Base-by-base conservation (phyloP, 1,284 basidiomycete genomes). In the Rhizoctonia solani region DNA sequence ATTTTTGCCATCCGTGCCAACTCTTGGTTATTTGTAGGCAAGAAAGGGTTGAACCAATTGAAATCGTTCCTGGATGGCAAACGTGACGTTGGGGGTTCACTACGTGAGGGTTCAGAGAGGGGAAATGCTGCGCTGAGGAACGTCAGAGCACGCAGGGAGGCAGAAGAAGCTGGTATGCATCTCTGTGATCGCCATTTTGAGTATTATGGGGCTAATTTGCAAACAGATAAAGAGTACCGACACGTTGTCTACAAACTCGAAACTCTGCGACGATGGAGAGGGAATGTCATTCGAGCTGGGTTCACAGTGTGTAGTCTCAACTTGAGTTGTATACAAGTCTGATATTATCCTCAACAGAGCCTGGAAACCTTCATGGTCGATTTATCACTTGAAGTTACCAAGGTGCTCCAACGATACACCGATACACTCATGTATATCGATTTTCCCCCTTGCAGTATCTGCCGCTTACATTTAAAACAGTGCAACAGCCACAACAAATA, bases 231-330 rank as follows among this genome's bases (percentile, higher is more conserved):
- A 75, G 93, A 95, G 69, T 99, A 98, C 73, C 85, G 96, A 32
- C 89, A 89, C 71, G 93, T 87, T 37, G 87, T 99, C 30, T 92
- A 98, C 77, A 93, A 94, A 85, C 80, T 96, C 25, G 96, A 99
- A 79, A 98, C 96, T 0, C 82, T 98, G 23, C 81, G 95, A 27
- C 79, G 97, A 32, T 83, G 90, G 44, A 82, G 91, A 69, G 86
- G 87, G 19, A 95, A 94, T 78, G 91, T 89, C 41, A 79, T 96
- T 44, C 87, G 90, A 72, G 87, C 88, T 39, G 93, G 91, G 3
- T 90, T 90, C 72, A 89, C 86, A 72, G 90, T 85, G 54, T 29
- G 50, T 53, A 21, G 50, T 34, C 11, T 4, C 32, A 9, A 9
- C 19, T 23, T 53, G 4, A 16, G 11, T 25, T 8, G 29, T 54